Base-by-base conservation (phyloP, 2,329 filamentous ascomycete species). In the Cladosporium sp. region DNA sequence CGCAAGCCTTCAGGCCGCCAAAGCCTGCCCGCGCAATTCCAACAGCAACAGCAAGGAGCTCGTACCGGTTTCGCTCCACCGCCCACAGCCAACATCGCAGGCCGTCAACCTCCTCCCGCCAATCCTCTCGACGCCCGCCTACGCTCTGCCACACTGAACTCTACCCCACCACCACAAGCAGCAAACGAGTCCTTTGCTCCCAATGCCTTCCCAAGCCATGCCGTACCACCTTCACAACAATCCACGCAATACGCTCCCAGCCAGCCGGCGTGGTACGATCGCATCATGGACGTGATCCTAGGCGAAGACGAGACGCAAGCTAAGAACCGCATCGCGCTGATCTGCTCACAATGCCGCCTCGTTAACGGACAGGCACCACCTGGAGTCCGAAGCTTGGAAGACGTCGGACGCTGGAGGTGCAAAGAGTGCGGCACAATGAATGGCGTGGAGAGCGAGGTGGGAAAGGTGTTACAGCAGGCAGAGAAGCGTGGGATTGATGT, bases 311-410 rank as follows among this genome's bases (percentile, higher is more conserved):
- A 99, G 79, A 96, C 91, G 5, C 88, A 91, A 14, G 87, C 94
- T 2, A 96, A 93, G 81, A 98, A 98, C 78, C 88, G 95, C 21
- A 87, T 97, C 66, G 94, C 89, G 8, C 82, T 99, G 69, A 92
- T 99, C 64, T 99, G 95, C 79, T 78, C 82, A 35, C 83, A 85
- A 46, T 99, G 95, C 77, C 85, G 92, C 33, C 85, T 97, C 1
- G 93, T 99, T 57, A 99, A 99, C 75, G 95, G 96, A 0, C 95
- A 97, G 76, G 95, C 95, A 3, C 93, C 95, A 1, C 94, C 95
- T 0, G 95, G 95, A 1, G 89, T 91, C 0, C 90, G 88, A 71
- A 86, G 84, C 0, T 80, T 94, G 1, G 87, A 91, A 46, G 93
- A 97, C 61, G 74, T 99, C 0, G 95, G 94, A 1, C 83, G 84